Percentiles rank a stretch among this genome's conserved stretches.
These are phyloP conservation scores for Clonostachys solani DNA, from an alignment of 2,329 filamentous ascomycete genomes.

Conservation along the genomic window DNA sequence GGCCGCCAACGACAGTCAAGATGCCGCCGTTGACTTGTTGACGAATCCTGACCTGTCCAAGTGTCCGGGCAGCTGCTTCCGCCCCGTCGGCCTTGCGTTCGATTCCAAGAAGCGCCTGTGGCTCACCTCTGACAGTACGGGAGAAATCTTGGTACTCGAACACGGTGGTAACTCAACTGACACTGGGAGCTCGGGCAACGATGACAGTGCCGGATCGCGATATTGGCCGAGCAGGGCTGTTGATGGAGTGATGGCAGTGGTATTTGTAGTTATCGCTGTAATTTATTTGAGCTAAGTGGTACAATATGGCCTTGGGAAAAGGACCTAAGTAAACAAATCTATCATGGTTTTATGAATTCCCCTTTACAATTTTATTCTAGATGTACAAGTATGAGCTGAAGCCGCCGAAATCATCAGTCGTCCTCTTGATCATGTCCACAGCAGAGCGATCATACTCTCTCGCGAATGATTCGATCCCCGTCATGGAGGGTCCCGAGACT, in stretches of 20 bases:
- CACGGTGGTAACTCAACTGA: slow-evolving; percentile 5
- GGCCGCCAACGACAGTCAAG: slow-evolving; percentile 32
- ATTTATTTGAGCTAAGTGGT: no score
- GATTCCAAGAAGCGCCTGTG: slow-evolving; percentile 51
- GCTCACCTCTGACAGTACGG: slow-evolving; percentile 58
- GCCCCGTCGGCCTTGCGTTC: slow-evolving; percentile 55
- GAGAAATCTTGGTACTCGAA: slow-evolving; percentile 58
- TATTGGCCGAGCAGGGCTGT: slow-evolving; percentile 12
- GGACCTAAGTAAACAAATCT: no score
- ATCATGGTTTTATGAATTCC: no score
- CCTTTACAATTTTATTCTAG: no score
- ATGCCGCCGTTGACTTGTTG: slow-evolving; percentile 47
- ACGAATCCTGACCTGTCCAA: slow-evolving; percentile 44
- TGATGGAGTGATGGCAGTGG: slow-evolving; percentile 16
- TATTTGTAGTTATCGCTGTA: slow-evolving; percentile 1
- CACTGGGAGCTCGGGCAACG: slow-evolving; percentile 1
- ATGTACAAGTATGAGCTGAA: no score
- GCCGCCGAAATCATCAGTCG: no score
- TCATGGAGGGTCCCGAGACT: no score
- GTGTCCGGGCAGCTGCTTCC: slow-evolving; percentile 56
- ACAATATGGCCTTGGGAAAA: no score
- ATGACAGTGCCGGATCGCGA: slow-evolving; percentile 3
- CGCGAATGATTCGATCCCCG: no score
- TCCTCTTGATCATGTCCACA: no score
- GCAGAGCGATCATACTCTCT: no score